Percentiles rank a stretch among this genome's conserved stretches.
phyloP scores from a whole-genome alignment of 345 rosid genomes.

The Brassica incana region DNA sequence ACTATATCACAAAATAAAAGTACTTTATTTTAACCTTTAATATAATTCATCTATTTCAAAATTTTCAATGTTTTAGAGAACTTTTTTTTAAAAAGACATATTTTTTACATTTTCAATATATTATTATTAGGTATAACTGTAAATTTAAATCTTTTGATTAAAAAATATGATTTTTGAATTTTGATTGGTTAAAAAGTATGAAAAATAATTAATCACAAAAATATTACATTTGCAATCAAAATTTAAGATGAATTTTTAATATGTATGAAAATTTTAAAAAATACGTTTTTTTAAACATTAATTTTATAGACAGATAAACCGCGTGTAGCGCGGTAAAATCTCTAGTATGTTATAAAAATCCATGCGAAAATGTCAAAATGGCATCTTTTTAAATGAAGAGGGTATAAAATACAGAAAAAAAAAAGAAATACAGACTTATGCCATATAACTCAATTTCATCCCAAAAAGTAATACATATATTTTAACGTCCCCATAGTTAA shows the following conservation, averaged over 20 bases:
- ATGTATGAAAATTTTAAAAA: too few species aligned
- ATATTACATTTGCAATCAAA: too few species aligned
- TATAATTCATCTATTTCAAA: neutral
- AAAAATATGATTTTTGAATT: neutral
- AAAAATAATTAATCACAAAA: too few species aligned
- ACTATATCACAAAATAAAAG: neutral
- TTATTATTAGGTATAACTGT: neutral
- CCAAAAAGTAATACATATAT: neutral
- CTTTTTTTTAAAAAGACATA: too few species aligned
- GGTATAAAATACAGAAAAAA: neutral
- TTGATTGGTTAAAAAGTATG: neutral
- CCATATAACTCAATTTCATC: neutral
- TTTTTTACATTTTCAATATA: neutral
- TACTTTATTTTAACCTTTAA: neutral
- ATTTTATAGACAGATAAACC: too few species aligned
- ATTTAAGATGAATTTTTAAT: too few species aligned
- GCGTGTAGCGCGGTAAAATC: too few species aligned
- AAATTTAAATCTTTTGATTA: too few species aligned
- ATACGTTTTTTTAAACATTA: too few species aligned
- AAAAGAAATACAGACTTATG: neutral
- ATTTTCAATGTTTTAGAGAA: neutral
- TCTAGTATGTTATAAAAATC: too few species aligned
- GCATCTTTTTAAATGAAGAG: too few species aligned
- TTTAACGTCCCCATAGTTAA: neutral
- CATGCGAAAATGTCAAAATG: too few species aligned